Conservation (phyloP, 257 asterid genomes). For the Penstemon davidsonii region DNA sequence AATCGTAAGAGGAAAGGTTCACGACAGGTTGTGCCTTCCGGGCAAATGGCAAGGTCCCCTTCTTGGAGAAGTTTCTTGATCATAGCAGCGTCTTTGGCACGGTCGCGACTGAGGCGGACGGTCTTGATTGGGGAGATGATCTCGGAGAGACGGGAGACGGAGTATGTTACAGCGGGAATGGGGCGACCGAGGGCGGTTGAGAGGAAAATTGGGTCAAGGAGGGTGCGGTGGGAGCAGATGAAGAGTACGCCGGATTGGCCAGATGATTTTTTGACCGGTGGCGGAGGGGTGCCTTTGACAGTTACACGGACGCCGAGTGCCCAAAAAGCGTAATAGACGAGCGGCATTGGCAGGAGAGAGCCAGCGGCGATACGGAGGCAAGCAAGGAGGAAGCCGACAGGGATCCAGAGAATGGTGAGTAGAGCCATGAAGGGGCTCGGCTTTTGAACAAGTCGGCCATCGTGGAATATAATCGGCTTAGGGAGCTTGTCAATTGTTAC, state of each 20-base stretch:
- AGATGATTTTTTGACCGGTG: constrained; percentile 30
- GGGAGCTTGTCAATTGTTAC: constrained; percentile 54
- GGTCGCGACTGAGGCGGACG: constrained; percentile 55
- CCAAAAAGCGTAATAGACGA: constrained; percentile 55
- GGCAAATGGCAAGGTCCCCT: constrained; percentile 45
- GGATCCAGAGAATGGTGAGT: constrained; percentile 58
- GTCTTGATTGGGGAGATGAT: constrained; percentile 63
- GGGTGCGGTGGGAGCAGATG: constrained; percentile 62
- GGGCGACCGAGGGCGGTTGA: constrained; percentile 67
- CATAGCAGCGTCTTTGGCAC: constrained; percentile 40
- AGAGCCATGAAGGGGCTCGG: constrained; percentile 52
- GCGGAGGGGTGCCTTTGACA: constrained; percentile 57
- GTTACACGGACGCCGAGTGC: constrained; percentile 60
- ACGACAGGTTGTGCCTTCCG: constrained; percentile 50
- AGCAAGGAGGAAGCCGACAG: constrained; percentile 54
- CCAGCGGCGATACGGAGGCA: constrained; percentile 59
- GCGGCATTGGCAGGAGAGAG: constrained; percentile 57
- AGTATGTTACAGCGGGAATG: constrained; percentile 69
- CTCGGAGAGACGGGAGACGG: constrained; percentile 69
- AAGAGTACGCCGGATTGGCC: constrained; percentile 58
- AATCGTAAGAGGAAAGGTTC: constrained; percentile 52
- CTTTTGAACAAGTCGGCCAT: constrained; percentile 59
- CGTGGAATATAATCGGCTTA: constrained; percentile 65
- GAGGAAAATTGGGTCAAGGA: constrained; percentile 62
- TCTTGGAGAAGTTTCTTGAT: constrained; percentile 37